Conservation (phyloP, 805 yeast genomes). For the Teunomyces cretensis region DNA sequence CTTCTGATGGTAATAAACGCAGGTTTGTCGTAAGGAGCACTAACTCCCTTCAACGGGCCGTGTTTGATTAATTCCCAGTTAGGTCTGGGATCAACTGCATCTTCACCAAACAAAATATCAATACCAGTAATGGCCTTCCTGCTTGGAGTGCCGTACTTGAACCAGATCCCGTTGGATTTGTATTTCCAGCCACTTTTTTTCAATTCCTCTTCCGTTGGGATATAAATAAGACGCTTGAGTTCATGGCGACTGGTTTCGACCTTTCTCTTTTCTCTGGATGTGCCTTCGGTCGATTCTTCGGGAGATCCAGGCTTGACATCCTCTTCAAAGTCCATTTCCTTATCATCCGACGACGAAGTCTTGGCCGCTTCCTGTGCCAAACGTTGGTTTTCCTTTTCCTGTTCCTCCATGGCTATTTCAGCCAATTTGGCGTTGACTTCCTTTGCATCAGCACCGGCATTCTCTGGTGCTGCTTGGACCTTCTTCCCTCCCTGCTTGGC, state of each 20-base stretch:
- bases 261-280: constrained; percentile 6
- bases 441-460: neutral
- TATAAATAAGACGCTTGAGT: constrained; percentile 16
- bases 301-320: constrained; percentile 2
- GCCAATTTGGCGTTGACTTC: neutral
- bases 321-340: constrained; percentile 1
- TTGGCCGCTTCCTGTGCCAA: constrained; percentile 1
- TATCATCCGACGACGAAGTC: constrained; percentile 1
- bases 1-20: constrained; percentile 35
- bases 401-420: constrained; percentile 6
- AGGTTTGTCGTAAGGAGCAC: constrained; percentile 19
- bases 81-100: constrained; percentile 74
- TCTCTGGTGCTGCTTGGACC: neutral
- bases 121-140: constrained; percentile 51
- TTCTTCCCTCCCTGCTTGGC: constrained; percentile 5
- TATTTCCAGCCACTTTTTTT: constrained; percentile 46
- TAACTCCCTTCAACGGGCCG: constrained; percentile 20
- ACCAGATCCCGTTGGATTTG: constrained; percentile 57
- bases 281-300: neutral
- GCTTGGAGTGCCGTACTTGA: constrained; percentile 46
- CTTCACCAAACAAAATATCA: constrained; percentile 70
- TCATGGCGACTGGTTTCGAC: constrained; percentile 21
- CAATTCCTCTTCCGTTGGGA: constrained; percentile 39
- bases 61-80: constrained; percentile 53
- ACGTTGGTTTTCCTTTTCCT: constrained; percentile 6